Evolutionary conservation across 75 land plant species (phyloP).

Genomic region (Sequoiadendron giganteum): DNA sequence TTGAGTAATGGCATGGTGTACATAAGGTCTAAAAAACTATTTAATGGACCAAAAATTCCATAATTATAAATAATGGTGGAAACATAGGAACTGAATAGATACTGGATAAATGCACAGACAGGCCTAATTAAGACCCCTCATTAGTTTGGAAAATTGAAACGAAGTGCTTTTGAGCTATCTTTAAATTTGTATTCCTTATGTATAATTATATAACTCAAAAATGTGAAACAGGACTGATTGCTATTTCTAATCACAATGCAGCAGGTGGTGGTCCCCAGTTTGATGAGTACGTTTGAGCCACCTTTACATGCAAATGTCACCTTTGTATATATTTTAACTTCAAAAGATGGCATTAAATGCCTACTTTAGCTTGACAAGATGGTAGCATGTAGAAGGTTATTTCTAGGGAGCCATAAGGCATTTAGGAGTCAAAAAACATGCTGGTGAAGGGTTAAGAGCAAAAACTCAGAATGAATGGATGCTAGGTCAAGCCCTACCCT

Average conservation of each 20-base stretch:
- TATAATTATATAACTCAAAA: too few relatives aligned
- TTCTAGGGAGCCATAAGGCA: too few relatives aligned
- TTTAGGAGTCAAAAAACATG: too few relatives aligned
- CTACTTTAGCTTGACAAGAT: background rate
- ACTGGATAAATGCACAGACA: background rate
- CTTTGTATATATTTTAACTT: background rate
- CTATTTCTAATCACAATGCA: too few relatives aligned
- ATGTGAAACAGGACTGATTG: too few relatives aligned
- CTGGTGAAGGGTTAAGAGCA: too few relatives aligned
- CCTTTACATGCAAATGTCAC: background rate
- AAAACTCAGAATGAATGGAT: background rate
- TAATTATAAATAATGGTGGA: background rate
- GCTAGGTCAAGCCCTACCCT: background rate
- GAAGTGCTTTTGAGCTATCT: background rate
- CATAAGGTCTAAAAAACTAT: background rate
- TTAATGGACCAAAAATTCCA: background rate
- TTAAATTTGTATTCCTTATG: too few relatives aligned
- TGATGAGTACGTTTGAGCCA: too few relatives aligned
- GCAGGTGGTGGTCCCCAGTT: too few relatives aligned
- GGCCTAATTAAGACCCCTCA: background rate
- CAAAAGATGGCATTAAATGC: background rate
- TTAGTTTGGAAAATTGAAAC: background rate
- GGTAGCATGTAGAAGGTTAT: background rate
- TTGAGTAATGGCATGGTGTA: background rate
- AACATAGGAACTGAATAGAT: background rate